Conservation (phyloP, 768 basidiomycete genomes). For the Pisolithus sp. region DNA sequence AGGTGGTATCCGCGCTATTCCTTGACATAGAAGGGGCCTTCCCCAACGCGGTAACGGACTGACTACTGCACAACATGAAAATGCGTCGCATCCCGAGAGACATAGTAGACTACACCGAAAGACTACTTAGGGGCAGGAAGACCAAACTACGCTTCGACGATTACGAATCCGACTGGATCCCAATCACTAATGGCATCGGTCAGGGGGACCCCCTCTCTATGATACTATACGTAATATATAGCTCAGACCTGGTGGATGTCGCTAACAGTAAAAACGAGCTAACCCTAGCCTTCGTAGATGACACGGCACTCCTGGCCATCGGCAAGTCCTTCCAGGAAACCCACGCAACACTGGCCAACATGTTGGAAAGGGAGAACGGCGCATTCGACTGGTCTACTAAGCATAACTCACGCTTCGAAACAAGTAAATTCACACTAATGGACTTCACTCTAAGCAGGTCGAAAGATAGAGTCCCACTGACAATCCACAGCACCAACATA, state of each 20-base stretch:
- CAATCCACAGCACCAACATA: not conserved
- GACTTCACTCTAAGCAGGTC: not conserved
- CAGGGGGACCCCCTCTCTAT: not conserved
- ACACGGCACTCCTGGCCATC: not conserved
- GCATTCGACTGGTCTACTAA: not conserved
- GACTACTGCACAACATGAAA: slow-evolving; percentile 28
- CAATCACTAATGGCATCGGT: not conserved
- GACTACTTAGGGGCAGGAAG: not conserved
- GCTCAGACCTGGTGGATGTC: not conserved
- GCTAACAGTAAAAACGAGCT: not conserved
- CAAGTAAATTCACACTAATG: not conserved
- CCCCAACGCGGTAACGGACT: slow-evolving; percentile 29
- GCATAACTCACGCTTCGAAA: not conserved
- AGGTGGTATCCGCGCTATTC: slow-evolving; percentile 34
- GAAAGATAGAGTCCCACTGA: not conserved
- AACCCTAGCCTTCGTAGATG: not conserved
- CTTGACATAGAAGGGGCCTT: slow-evolving; percentile 41
- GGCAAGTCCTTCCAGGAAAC: not conserved
- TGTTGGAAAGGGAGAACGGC: not conserved
- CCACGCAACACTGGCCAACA: not conserved
- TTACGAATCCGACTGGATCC: not conserved
- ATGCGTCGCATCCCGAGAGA: not conserved
- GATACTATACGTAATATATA: not conserved
- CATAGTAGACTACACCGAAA: not conserved
- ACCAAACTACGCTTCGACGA: not conserved